Base-by-base conservation (phyloP, 1,284 basidiomycete species). In the Malassezia equina region DNA sequence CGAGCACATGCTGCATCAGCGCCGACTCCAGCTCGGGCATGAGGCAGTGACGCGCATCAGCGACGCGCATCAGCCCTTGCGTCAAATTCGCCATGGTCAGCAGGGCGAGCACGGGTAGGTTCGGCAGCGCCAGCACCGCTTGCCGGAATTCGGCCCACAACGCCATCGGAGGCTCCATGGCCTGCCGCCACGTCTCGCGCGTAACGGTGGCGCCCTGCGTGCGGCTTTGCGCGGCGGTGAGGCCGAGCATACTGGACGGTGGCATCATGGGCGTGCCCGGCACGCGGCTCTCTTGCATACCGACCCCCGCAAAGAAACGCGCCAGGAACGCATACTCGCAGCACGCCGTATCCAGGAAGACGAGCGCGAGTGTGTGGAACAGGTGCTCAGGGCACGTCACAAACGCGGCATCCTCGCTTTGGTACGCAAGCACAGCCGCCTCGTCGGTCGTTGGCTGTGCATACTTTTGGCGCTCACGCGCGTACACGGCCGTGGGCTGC, bases 321-420 rank as follows among this genome's bases (percentile, higher is more conserved):
- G 66, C 66, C 11, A 73, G 47, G 47, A 73, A 73, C 0, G 62
- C 60, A 36, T 67, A 73, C 52, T 74, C 71, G 12, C 67, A 65
- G 46, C 68, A 71, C 2, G 63, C 68, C 43, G 72, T 74, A 45
- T 74, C 71, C 19, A 68, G 29, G 36, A 73, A 41, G 11, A 70
- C 68, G 32, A 73, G 55, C 15, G 62, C 50, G 4, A 72, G 34
- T 1, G 62, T 64, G 24, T 71, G 62, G 43, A 73, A 74, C 1
- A 74, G 63, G 39, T 65, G 63, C 41, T 74, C 71, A 9, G 67
- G 63, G 41, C 62, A 53, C 2, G 67, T 63, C 7, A 44, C 29
- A 45, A 61, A 63, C 0, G 36, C 11, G 0, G 55, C 0, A 13
- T 74, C 70, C 53, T 74, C 71, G 4, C 69, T 63, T 47, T 65